Evolutionary conservation across 1,284 basidiomycete species (phyloP).

Genomic region (Flammula alnicola): DNA sequence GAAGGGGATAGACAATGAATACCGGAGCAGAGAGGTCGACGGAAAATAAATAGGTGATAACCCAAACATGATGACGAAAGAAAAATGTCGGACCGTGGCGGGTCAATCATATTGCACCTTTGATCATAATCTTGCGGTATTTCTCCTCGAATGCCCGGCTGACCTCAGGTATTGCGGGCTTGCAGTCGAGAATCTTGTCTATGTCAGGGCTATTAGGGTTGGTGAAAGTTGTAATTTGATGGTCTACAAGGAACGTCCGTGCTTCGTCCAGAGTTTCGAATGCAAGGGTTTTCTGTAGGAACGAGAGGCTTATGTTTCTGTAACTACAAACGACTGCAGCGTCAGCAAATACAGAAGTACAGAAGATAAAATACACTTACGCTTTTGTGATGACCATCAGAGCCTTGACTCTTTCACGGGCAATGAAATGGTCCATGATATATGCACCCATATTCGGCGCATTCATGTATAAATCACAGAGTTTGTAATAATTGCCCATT

Average conservation of each 20-base stretch:
- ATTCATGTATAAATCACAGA: conserved; percentile 85
- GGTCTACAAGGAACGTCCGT: conserved; percentile 72
- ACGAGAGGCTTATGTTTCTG: conserved; percentile 74
- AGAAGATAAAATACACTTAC: conserved; percentile 52
- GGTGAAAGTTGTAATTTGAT: conserved; percentile 63
- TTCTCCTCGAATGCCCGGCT: conserved; percentile 70
- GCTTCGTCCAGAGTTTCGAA: conserved; percentile 76
- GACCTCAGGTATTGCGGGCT: conserved; percentile 55
- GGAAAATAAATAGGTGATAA: conserved; percentile 16
- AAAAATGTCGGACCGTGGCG: not conserved
- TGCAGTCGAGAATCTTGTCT: conserved; percentile 73
- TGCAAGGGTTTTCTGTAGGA: conserved; percentile 82
- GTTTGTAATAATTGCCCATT: conserved; percentile 91
- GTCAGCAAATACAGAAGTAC: not conserved
- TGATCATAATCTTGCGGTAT: conserved; percentile 78
- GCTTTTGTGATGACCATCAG: conserved; percentile 91
- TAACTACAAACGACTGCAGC: conserved; percentile 58
- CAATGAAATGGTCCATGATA: conserved; percentile 99
- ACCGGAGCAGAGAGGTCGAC: conserved; percentile 18
- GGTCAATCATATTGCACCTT: conserved; percentile 60
- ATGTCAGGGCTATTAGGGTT: conserved; percentile 62
- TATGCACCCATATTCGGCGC: conserved; percentile 98
- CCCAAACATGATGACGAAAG: conserved; percentile 1
- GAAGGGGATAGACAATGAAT: conserved; percentile 1
- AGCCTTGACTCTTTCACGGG: conserved; percentile 88